phyloP scores from a whole-genome alignment of 1,284 basidiomycete species.

The Cryptococcus sp. region DNA sequence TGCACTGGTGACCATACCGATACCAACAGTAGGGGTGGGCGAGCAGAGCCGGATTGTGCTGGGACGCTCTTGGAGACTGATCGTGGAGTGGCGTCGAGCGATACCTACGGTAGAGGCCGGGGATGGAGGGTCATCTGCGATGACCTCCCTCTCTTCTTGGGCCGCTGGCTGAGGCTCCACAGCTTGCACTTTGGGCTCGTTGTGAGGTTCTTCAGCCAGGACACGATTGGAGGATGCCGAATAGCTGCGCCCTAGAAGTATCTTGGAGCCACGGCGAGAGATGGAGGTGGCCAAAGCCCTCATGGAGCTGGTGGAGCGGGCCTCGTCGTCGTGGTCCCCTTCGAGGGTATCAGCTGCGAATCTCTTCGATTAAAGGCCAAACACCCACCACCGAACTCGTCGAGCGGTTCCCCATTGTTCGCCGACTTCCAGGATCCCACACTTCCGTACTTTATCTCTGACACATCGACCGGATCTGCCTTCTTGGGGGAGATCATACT shows the following conservation, averaged over 20 bases:
- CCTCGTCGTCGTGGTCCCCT: slow-evolving; percentile 7
- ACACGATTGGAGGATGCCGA: slow-evolving; percentile 11
- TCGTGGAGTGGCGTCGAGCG: slow-evolving; percentile 32
- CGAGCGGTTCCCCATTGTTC: slow-evolving; percentile 36
- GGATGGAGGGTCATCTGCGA: slow-evolving; percentile 28
- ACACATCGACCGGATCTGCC: slow-evolving; percentile 1
- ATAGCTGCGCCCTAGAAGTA: slow-evolving; percentile 13
- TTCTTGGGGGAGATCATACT: slow-evolving; percentile 34
- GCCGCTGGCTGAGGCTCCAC: neutral
- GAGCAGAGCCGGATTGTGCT: slow-evolving; percentile 41
- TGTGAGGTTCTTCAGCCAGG: neutral
- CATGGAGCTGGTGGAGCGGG: slow-evolving; percentile 19
- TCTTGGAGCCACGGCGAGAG: slow-evolving; percentile 17
- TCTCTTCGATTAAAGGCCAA: neutral
- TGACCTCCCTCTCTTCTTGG: slow-evolving; percentile 17
- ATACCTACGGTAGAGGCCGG: slow-evolving; percentile 45
- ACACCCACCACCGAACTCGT: slow-evolving; percentile 30
- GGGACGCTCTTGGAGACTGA: slow-evolving; percentile 33
- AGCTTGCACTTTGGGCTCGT: neutral
- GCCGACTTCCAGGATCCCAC: slow-evolving; percentile 42
- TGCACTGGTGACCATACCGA: neutral
- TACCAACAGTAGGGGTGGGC: slow-evolving; percentile 18
- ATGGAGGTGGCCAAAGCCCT: slow-evolving; percentile 22
- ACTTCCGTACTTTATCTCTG: slow-evolving; percentile 16
- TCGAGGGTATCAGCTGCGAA: neutral